A percentile compares a stretch with the other conserved stretches of the same genome.
Conservation (phyloP, 2,329 filamentous ascomycete genomes). For the Trichoderma koningii region DNA sequence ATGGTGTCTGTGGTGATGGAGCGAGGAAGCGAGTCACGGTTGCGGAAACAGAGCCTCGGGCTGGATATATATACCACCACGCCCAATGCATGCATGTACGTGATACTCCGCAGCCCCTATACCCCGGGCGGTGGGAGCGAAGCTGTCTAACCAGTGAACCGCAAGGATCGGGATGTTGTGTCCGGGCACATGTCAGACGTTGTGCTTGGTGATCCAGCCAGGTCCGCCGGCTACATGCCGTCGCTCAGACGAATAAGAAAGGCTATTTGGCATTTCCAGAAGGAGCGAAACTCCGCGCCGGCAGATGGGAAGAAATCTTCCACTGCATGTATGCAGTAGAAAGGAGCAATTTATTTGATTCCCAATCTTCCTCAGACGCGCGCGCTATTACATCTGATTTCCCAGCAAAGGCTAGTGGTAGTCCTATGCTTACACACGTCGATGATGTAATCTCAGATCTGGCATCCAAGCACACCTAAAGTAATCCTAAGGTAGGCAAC, state of each 20-base stretch:
- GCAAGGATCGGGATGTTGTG: neutral
- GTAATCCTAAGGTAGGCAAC: no score
- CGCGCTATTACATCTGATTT: constrained; percentile 15
- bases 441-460: neutral
- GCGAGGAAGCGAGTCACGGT: neutral
- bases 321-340: no score
- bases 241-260: neutral
- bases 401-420: neutral
- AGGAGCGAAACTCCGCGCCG: neutral
- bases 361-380: neutral
- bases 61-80: neutral
- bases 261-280: neutral
- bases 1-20: neutral
- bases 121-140: neutral
- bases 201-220: neutral
- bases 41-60: neutral
- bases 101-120: constrained; percentile 6
- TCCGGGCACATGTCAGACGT: no score
- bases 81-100: no score
- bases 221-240: no score
- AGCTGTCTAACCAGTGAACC: neutral
- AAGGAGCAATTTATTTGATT: no score
- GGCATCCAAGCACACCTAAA: no score
- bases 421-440: neutral
- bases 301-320: neutral